Base-by-base conservation (phyloP, 2,329 filamentous ascomycete species). In the Xylaria sp. region DNA sequence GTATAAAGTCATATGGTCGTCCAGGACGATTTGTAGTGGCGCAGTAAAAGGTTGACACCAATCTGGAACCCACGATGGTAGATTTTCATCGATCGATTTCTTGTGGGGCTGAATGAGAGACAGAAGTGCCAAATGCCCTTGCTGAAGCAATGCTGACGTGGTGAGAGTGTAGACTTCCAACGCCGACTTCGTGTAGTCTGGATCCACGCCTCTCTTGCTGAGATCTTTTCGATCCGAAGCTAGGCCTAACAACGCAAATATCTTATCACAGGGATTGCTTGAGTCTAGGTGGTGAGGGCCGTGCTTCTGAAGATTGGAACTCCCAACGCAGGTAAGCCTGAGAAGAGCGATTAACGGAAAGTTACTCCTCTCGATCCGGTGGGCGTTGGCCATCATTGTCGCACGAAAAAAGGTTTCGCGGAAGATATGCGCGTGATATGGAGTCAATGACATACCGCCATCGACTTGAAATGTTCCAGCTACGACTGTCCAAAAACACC, bases 41-140 rank as follows among this genome's bases (percentile, higher is more conserved):
- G 66, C 68, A 2, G 68, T 73, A 15, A 42, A n/a, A 17, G 38
- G 38, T 17, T 36, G n/a, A 59, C 68, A 38, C 72, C 71, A 73
- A 39, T 73, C 68, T 20, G 72, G 72, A n/a, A 72, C 72, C 72
- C 72, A 73, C n/a, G 72, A 73, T 20, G 72, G 71, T 29, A 73
- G 31, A 49, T 67, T 45, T 9, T 27, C 38, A 45, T 61, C 58
- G 3, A 55, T 47, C 20, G 33, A 33, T 0, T 56, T 64, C 2
- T 15, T 50, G 17, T 64, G 47, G 6, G 67, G 65, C 55, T 71
- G 71, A 38, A 71, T 63, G 10, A 67, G 54, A 27, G 72, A 74
- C 1, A 74, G 63, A 45, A 73, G 51, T 13, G 67, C 58, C 2
- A 70, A 54, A 42, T 69, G 53, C 10, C 54, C 54, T 13, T 67